Evolutionary conservation across 1,139 yeast genomes (phyloP), one percentile per base, ranked within the genome.

Genomic region (Pichia sp.): DNA sequence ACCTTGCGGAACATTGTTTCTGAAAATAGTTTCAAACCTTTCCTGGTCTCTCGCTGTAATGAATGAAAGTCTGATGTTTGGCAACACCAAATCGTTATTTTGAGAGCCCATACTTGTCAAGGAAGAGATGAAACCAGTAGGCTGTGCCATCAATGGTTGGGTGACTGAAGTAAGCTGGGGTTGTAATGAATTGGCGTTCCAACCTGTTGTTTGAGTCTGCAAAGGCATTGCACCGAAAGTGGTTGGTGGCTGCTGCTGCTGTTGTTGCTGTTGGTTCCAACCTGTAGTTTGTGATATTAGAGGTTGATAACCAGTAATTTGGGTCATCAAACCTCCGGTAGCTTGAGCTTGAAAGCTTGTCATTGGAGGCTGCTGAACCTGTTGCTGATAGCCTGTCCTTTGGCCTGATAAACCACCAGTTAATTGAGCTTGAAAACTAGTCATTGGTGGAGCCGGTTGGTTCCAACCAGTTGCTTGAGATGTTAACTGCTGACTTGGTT

Each of bases 21-120:
- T 73, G 66, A 91, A 93, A 58, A 93, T 74, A 61, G 82, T 82
- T 66, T 88, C 96, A 64, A 88, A 93, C 68, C 88, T 86, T 55
- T 77, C 76, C 71, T 93, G 98, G 67, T 90, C 98, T 41, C 82
- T 81, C 19, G 87, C 84, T 3, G 95, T 83, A 58, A 93, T 80
- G 64, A 93, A 93, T 10, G 96, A 84, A 52, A 93, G 75, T 58
- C 97, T 77, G 55, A 85, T 83, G 54, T 70, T 70, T 22, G 89
- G 90, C 56, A 83, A 80, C 61, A 80, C 82, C 56, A 76, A 50
- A 44, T 65, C 66, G 62, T 76, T 68, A 47, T 70, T 64, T 62
- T 57, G 67, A 21, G 52, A 66, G 21, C 73, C 70, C 50, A 67
- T 57, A 2, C 67, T 60, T 41, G 68, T 64, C 51, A 74, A 73